Evolutionary conservation across 2,329 filamentous ascomycete species (phyloP), one percentile per base, ranked within the genome.

Genomic region (Chaetomiaceae sp.): DNA sequence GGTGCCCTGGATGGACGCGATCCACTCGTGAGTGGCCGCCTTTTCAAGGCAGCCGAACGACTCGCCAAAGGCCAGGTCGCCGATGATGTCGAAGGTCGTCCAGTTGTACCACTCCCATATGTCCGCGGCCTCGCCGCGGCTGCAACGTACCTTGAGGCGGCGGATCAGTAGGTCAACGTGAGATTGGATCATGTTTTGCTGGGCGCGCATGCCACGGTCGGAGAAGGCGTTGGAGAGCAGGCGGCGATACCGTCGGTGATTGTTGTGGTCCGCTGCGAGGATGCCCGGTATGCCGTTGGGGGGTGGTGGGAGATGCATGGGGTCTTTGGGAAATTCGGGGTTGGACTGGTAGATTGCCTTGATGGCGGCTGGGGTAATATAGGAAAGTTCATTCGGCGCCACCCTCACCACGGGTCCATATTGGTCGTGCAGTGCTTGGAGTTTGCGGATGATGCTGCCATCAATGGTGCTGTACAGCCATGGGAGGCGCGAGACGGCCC

Each of bases 191-290:
- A 71, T 62, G 10, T 66, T 66, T 48, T 71, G 65, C 51, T 73
- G 70, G 4, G 61, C 69, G 11, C 65, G 68, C 69, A 73, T 64
- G 53, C 63, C 54, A 54, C 64, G 60, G 33, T 68, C 64, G 25
- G 61, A 62, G 61, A 73, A 73, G 3, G 65, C 69, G 46, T 69
- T 66, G 2, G 67, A 62, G 20, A 73, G 58, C 32, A 64, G 62
- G 2, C 67, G 61, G 2, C 68, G 66, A 16, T 67, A 46, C 16
- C 58, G 52, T n/a, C n/a, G n/a, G n/a, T n/a, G n/a, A n/a, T n/a
- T n/a, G 13, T 55, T 38, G 51, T 71, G 69, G 37, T 66, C 60
- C 4, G 63, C 58, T 3, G 65, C 64, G 14, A 54, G 47, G 0
- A 61, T 59, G 21, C 55, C 61, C 23, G 70, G 53, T 30, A 70